These are phyloP conservation scores for Aspergillus awamori DNA, from an alignment of 2,329 filamentous ascomycete species.

Conservation along the genomic window DNA sequence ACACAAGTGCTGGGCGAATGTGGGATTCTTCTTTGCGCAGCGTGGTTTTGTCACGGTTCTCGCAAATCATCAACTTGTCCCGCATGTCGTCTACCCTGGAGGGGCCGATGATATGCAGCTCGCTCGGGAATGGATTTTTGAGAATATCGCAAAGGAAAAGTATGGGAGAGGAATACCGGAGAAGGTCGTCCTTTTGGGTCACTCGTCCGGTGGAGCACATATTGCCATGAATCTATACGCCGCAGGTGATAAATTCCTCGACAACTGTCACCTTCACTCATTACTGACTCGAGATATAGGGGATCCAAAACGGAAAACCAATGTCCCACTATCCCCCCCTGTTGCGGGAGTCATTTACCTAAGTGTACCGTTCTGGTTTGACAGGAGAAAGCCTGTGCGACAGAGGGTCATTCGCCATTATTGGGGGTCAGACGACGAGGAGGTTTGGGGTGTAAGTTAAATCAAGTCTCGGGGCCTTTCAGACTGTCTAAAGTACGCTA, in stretches of 20 bases:
- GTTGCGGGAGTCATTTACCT: slow-evolving; percentile 12
- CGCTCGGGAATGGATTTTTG: slow-evolving; percentile 14
- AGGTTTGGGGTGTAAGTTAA: slow-evolving; percentile 9
- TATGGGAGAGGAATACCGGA: not conserved
- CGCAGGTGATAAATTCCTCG: not conserved
- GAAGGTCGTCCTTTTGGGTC: slow-evolving; percentile 2
- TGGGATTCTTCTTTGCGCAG: slow-evolving; percentile 8
- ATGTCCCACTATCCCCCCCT: not conserved
- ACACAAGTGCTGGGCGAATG: not conserved
- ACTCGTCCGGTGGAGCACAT: slow-evolving; percentile 9
- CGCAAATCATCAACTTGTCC: slow-evolving; percentile 10
- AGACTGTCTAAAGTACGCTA: not conserved
- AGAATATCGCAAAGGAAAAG: not conserved
- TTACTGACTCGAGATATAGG: not conserved
- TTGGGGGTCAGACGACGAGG: slow-evolving; percentile 10
- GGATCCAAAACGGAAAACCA: not conserved
- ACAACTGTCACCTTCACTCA: too few relatives aligned
- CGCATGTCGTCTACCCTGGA: slow-evolving; percentile 11
- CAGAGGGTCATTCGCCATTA: slow-evolving; percentile 2
- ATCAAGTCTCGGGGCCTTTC: too few relatives aligned
- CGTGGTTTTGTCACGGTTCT: slow-evolving; percentile 5
- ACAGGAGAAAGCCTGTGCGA: slow-evolving; percentile 5
- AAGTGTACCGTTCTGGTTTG: slow-evolving; percentile 13
- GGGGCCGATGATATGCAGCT: slow-evolving; percentile 12
- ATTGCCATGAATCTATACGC: slow-evolving; percentile 5